Conservation (phyloP, 345 rosid species). For the Linum usitatissimum region DNA sequence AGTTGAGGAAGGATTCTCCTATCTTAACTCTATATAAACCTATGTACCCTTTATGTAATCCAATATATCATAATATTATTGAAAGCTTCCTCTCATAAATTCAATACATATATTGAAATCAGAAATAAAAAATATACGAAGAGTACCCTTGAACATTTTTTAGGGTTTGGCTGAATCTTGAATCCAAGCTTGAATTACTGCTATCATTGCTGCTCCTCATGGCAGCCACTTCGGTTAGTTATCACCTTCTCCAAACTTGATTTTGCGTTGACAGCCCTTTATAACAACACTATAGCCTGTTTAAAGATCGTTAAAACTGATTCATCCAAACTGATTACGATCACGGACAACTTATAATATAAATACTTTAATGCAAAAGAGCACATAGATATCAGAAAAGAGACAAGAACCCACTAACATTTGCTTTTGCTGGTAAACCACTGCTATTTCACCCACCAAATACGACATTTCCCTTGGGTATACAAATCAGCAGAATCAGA, state of each 20-base stretch:
- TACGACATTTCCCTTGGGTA: too few relatives aligned
- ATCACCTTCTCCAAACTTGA: not conserved
- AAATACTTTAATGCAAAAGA: not conserved
- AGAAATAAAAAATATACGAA: not conserved
- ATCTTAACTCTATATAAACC: too few relatives aligned
- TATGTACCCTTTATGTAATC: too few relatives aligned
- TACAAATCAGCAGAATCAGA: not conserved
- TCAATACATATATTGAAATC: not conserved
- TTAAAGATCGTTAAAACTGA: not conserved
- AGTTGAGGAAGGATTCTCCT: too few relatives aligned
- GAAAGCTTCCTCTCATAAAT: too few relatives aligned
- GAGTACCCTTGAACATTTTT: slow-evolving; percentile 80
- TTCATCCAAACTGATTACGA: not conserved
- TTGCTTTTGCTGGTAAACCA: too few relatives aligned
- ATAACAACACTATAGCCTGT: not conserved
- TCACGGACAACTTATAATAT: not conserved
- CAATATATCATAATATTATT: too few relatives aligned
- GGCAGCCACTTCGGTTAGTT: slow-evolving; percentile 12
- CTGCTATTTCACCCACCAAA: not conserved
- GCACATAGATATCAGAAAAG: not conserved
- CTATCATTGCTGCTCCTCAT: slow-evolving; percentile 22
- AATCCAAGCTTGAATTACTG: slow-evolving; percentile 42
- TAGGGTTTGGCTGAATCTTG: slow-evolving; percentile 85
- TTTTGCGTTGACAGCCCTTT: not conserved
- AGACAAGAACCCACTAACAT: not conserved